Percentiles rank a stretch among this genome's conserved stretches.
Conservation (phyloP, 2,329 filamentous ascomycete genomes). For the Sporothrix protearum region DNA sequence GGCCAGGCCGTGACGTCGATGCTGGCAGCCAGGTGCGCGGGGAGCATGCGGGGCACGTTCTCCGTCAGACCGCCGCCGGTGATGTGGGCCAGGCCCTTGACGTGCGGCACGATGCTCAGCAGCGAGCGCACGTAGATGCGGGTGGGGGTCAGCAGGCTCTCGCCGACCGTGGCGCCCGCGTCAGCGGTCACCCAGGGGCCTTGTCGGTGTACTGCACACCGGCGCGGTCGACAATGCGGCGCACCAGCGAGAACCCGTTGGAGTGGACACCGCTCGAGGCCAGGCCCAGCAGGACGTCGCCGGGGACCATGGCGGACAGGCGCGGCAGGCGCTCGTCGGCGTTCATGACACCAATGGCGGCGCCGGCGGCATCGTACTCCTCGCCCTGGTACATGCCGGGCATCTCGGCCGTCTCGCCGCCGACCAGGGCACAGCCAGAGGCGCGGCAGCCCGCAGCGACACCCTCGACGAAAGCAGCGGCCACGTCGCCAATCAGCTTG, state of each 20-base stretch:
- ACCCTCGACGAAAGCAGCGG: slow-evolving; percentile 83
- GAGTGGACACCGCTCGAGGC: slow-evolving; percentile 87
- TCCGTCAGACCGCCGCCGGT: slow-evolving; percentile 90
- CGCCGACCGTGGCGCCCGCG: slow-evolving; percentile 57
- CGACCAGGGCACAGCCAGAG: slow-evolving; percentile 85
- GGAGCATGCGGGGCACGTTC: slow-evolving; percentile 93
- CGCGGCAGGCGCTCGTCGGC: slow-evolving; percentile 69
- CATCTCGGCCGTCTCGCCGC: slow-evolving; percentile 98
- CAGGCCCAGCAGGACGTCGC: slow-evolving; percentile 82
- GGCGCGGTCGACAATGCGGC: slow-evolving; percentile 74
- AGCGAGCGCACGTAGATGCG: slow-evolving; percentile 87
- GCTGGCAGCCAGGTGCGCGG: slow-evolving; percentile 69
- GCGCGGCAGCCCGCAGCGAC: slow-evolving; percentile 84
- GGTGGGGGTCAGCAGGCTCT: slow-evolving; percentile 80
- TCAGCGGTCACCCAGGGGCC: slow-evolving; percentile 91
- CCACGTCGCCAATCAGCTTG: slow-evolving; percentile 72
- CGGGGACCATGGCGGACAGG: slow-evolving; percentile 69
- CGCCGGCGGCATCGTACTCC: slow-evolving; percentile 90
- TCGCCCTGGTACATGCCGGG: slow-evolving; percentile 85
- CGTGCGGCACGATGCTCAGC: slow-evolving; percentile 59
- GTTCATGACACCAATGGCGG: slow-evolving; percentile 79
- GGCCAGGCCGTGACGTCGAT: slow-evolving; percentile 75
- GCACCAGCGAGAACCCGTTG: slow-evolving; percentile 95
- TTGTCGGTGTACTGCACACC: slow-evolving; percentile 67
- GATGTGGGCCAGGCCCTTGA: slow-evolving; percentile 96